These are phyloP conservation scores for Gyromitra esculenta DNA, from an alignment of 2,329 filamentous ascomycete species.

Conservation along the genomic window DNA sequence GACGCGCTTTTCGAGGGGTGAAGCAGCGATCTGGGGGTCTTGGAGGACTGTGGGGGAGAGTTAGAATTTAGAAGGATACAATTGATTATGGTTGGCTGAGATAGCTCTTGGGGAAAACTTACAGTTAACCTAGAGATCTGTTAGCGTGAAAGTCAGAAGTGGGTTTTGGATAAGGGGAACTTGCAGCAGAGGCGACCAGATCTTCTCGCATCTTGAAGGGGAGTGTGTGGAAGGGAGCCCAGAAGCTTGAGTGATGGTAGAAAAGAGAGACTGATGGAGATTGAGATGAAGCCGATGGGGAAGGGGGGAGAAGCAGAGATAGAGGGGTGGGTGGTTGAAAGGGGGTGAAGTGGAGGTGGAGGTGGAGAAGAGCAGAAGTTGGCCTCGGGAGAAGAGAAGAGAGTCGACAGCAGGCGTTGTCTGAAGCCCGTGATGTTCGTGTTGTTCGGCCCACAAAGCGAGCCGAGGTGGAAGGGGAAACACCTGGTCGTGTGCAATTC, in stretches of 20 bases:
- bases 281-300: conserved; percentile 47
- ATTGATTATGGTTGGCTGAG: conserved; percentile 13
- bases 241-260: conserved; percentile 27
- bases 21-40: conserved; percentile 88
- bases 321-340: conserved; percentile 1
- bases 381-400: conserved; percentile 9
- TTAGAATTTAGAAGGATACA: conserved; percentile 27
- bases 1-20: conserved; percentile 90
- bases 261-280: conserved; percentile 49
- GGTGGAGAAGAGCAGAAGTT: too few species aligned
- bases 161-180: conserved; percentile 57
- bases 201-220: conserved; percentile 91
- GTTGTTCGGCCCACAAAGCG: conserved; percentile 17
- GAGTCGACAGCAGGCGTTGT: background rate
- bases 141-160: conserved; percentile 32
- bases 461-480: conserved; percentile 45
- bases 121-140: conserved; percentile 47
- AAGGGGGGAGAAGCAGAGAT: conserved; percentile 45
- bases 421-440: conserved; percentile 40
- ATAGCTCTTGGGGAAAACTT: conserved; percentile 28
- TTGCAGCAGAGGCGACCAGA: conserved; percentile 81
- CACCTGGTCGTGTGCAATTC: conserved; percentile 51
- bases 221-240: conserved; percentile 54
- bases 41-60: conserved; percentile 75
- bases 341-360: too few species aligned